These are phyloP conservation scores for Pulicaria dysenterica DNA, from an alignment of 129 eudicot genomes.

Conservation along the genomic window DNA sequence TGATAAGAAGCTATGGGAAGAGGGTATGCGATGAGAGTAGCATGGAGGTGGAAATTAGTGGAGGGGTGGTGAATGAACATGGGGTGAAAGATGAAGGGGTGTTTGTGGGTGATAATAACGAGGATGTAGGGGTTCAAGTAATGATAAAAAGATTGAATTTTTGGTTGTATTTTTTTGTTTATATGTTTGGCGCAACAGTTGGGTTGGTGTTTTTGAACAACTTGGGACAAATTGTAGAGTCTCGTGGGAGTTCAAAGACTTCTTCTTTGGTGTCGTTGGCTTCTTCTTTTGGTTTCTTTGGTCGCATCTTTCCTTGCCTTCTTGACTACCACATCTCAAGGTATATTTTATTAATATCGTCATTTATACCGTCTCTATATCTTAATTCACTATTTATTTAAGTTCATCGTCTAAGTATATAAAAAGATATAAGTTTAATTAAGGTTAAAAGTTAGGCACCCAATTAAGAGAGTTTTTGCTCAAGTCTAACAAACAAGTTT, in stretches of 20 bases:
- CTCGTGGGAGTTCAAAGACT: constrained; percentile 71
- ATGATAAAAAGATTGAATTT: constrained; percentile 74
- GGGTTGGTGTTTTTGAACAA: constrained; percentile 90
- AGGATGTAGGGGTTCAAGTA: constrained; percentile 51
- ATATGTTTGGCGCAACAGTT: constrained; percentile 82
- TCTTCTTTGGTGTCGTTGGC: constrained; percentile 78
- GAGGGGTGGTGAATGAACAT: constrained; percentile 21
- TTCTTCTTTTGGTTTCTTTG: constrained; percentile 83
- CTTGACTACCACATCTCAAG: constrained; percentile 59
- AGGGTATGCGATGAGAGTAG: constrained; percentile 37
- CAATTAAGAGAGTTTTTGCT: not conserved
- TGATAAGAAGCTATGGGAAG: constrained; percentile 43
- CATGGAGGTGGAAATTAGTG: constrained; percentile 27
- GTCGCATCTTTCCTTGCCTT: constrained; percentile 76
- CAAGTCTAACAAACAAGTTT: not conserved
- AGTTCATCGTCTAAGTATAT: not conserved
- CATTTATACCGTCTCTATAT: not conserved
- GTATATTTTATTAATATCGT: constrained; percentile 36
- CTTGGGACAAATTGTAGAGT: constrained; percentile 87
- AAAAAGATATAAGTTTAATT: not conserved
- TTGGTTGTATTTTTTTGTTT: constrained; percentile 84
- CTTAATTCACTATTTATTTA: not conserved
- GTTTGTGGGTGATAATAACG: constrained; percentile 11
- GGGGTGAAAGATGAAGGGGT: constrained; percentile 36
- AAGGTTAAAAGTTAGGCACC: not conserved